These are phyloP conservation scores for Puccinia novopanici DNA, from an alignment of 1,284 basidiomycete genomes.

Conservation along the genomic window DNA sequence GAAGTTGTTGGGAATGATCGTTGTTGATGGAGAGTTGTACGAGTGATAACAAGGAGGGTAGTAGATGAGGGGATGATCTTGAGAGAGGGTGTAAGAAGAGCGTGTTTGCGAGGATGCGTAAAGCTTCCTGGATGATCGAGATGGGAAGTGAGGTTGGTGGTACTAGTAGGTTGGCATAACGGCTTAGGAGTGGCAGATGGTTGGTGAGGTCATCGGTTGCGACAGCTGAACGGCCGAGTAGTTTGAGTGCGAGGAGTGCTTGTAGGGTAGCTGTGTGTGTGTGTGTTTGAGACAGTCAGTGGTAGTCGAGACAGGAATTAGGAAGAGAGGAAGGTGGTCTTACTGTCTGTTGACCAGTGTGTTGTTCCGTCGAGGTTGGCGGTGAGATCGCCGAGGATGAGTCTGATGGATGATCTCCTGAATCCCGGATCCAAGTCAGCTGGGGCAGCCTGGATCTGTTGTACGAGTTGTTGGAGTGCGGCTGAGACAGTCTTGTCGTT, in stretches of 20 bases:
- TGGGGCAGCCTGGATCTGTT: not conserved
- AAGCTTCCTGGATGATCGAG: slow-evolving; percentile 25
- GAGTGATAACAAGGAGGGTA: slow-evolving; percentile 28
- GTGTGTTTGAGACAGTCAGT: not conserved
- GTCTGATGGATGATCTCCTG: slow-evolving; percentile 33
- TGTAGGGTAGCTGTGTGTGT: slow-evolving; percentile 12
- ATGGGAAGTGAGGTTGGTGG: not conserved
- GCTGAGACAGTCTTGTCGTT: slow-evolving; percentile 7
- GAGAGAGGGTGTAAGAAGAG: slow-evolving; percentile 44
- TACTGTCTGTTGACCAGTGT: slow-evolving; percentile 39
- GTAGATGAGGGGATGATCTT: slow-evolving; percentile 34
- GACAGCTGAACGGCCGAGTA: slow-evolving; percentile 20
- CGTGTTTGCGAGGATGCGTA: slow-evolving; percentile 37
- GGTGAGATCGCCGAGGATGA: slow-evolving; percentile 34
- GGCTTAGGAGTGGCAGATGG: slow-evolving; percentile 23
- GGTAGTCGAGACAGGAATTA: not conserved
- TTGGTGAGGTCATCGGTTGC: slow-evolving; percentile 28
- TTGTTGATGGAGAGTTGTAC: slow-evolving; percentile 14
- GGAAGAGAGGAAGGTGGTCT: not conserved
- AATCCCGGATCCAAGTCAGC: slow-evolving; percentile 23
- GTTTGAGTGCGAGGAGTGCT: slow-evolving; percentile 23
- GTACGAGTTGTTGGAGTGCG: slow-evolving; percentile 25
- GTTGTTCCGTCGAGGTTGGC: slow-evolving; percentile 30
- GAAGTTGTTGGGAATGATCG: not conserved
- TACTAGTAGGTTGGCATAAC: slow-evolving; percentile 41